Percentiles rank a stretch among this genome's conserved stretches.
Conservation (phyloP, 257 asterid genomes). For the Solanum piurae region DNA sequence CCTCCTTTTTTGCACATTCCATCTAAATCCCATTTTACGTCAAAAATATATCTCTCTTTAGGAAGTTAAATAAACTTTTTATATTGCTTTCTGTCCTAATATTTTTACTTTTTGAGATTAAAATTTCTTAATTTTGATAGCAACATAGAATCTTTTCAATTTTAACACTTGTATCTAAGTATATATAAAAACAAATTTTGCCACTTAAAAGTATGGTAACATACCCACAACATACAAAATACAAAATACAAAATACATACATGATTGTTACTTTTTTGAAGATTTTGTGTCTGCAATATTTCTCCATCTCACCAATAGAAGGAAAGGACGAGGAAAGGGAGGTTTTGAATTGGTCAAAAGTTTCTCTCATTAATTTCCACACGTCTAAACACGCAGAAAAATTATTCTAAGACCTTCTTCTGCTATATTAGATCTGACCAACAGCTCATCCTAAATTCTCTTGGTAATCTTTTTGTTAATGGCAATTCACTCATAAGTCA, state of each 20-base stretch:
- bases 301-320: background rate
- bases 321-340: background rate
- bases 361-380: background rate
- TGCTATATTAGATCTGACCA: background rate
- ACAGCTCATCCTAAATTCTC: background rate
- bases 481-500: background rate
- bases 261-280: too few relatives aligned
- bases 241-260: too few relatives aligned
- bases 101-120: too few relatives aligned
- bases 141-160: too few relatives aligned
- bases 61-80: too few relatives aligned
- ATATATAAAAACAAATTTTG: too few relatives aligned
- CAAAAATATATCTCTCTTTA: too few relatives aligned
- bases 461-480: background rate
- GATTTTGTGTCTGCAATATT: background rate
- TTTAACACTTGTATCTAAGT: too few relatives aligned
- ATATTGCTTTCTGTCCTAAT: too few relatives aligned
- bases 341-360: conserved; percentile 35
- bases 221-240: background rate
- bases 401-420: background rate
- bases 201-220: too few relatives aligned
- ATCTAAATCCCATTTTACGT: background rate
- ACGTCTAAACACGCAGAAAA: background rate
- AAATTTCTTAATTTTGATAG: too few relatives aligned
- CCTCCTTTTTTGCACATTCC: too few relatives aligned